Evolutionary conservation across 345 rosid genomes (phyloP).

Genomic region (Aurinia saxatilis): DNA sequence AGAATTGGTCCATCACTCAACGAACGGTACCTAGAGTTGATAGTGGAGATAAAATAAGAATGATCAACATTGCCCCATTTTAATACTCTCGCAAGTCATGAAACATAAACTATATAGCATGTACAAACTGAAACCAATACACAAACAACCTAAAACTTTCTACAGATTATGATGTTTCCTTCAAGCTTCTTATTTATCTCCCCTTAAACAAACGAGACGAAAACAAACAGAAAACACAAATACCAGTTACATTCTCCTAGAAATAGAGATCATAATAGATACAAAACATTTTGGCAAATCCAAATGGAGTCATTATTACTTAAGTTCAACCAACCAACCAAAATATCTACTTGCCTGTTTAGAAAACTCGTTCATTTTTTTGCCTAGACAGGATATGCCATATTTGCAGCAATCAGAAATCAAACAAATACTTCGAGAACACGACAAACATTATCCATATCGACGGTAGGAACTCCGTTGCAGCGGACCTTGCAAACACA

Average conservation of each 20-base stretch:
- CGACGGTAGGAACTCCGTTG: constrained; percentile 87
- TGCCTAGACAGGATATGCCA: too few species aligned
- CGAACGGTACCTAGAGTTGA: neutral
- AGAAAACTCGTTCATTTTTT: too few species aligned
- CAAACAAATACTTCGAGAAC: constrained; percentile 91
- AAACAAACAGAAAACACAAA: too few species aligned
- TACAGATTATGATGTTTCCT: neutral
- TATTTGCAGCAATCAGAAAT: neutral
- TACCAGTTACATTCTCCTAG: too few species aligned
- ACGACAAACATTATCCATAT: constrained; percentile 78
- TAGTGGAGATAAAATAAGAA: neutral
- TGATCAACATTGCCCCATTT: neutral
- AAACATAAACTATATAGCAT: neutral
- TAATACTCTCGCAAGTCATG: neutral
- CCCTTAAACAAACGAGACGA: neutral
- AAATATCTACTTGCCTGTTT: neutral
- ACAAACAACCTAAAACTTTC: neutral
- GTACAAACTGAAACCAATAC: neutral
- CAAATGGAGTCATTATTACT: neutral
- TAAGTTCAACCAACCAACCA: neutral
- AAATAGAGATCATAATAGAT: too few species aligned
- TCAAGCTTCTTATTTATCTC: neutral
- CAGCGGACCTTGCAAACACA: constrained; percentile 82
- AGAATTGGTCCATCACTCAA: neutral
- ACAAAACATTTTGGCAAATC: too few species aligned